These are phyloP conservation scores for Cercospora beticola DNA, from an alignment of 2,329 filamentous ascomycete species.

Conservation along the genomic window DNA sequence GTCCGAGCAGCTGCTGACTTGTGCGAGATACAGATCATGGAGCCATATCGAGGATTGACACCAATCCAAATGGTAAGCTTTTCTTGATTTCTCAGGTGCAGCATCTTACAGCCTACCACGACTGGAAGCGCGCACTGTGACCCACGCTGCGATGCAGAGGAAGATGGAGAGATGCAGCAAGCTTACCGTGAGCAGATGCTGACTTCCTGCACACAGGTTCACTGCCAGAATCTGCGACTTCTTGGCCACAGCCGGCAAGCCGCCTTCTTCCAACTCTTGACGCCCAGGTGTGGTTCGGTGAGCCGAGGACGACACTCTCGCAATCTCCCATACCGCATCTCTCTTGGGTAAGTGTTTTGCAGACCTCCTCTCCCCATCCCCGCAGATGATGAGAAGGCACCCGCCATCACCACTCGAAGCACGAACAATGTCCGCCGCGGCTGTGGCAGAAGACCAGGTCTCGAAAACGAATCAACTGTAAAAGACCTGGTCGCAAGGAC, in stretches of 20 bases:
- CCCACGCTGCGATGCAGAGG: too few relatives aligned
- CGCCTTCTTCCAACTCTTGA: not conserved
- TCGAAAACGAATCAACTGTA: not conserved
- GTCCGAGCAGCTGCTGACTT: too few relatives aligned
- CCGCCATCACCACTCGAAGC: not conserved
- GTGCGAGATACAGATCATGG: too few relatives aligned
- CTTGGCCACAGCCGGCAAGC: not conserved
- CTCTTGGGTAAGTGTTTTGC: not conserved
- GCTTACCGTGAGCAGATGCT: too few relatives aligned
- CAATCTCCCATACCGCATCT: not conserved
- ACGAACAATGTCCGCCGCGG: not conserved
- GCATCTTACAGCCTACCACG: too few relatives aligned
- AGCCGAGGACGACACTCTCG: not conserved
- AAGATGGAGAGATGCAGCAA: too few relatives aligned
- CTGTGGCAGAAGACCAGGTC: not conserved
- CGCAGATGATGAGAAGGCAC: not conserved
- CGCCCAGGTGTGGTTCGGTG: not conserved
- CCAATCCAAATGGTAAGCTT: too few relatives aligned
- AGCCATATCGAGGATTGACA: too few relatives aligned
- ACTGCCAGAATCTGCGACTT: not conserved
- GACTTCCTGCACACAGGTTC: not conserved
- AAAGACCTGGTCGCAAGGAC: not conserved
- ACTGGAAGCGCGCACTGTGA: too few relatives aligned
- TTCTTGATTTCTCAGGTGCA: too few relatives aligned
- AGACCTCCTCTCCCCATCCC: not conserved